These are phyloP conservation scores for Favolaschia claudopus DNA, from an alignment of 768 basidiomycete genomes.

Conservation along the genomic window DNA sequence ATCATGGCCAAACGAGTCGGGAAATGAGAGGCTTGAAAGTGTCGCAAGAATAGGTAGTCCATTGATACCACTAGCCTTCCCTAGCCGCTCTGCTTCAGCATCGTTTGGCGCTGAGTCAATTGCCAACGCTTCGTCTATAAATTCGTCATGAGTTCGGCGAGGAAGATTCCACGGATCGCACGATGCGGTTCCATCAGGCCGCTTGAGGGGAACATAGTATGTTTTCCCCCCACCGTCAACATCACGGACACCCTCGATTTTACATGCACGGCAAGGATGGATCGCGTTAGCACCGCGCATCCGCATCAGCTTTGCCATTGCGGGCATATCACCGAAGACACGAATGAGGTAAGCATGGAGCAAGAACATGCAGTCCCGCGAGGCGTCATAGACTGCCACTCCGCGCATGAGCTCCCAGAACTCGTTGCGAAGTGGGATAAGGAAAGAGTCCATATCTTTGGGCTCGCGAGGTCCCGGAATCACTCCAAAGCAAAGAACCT, in stretches of 20 bases:
- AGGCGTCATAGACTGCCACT: constrained; percentile 36
- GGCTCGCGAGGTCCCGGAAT: constrained; percentile 51
- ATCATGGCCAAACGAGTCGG: constrained; percentile 51
- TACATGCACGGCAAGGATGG: constrained; percentile 35
- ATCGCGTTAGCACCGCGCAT: constrained; percentile 24
- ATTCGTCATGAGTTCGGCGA: constrained; percentile 37
- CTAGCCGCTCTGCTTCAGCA: constrained; percentile 26
- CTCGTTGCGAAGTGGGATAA: constrained; percentile 45
- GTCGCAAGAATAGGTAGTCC: constrained; percentile 38
- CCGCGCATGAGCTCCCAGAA: constrained; percentile 38
- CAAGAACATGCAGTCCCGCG: not conserved
- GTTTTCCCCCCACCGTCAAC: constrained; percentile 15
- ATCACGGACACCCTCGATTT: constrained; percentile 41
- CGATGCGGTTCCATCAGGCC: constrained; percentile 14
- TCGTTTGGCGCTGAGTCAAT: constrained; percentile 35
- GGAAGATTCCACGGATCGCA: constrained; percentile 44
- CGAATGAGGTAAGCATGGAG: not conserved
- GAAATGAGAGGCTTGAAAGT: constrained; percentile 44
- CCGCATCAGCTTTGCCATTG: not conserved
- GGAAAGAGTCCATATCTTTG: constrained; percentile 47
- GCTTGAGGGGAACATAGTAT: constrained; percentile 38
- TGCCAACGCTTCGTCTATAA: constrained; percentile 30
- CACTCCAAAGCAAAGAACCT: constrained; percentile 45
- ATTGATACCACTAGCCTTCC: constrained; percentile 43
- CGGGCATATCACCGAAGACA: not conserved